Conservation (phyloP, 176 grass and related monocot species). For the Carex pumila region DNA sequence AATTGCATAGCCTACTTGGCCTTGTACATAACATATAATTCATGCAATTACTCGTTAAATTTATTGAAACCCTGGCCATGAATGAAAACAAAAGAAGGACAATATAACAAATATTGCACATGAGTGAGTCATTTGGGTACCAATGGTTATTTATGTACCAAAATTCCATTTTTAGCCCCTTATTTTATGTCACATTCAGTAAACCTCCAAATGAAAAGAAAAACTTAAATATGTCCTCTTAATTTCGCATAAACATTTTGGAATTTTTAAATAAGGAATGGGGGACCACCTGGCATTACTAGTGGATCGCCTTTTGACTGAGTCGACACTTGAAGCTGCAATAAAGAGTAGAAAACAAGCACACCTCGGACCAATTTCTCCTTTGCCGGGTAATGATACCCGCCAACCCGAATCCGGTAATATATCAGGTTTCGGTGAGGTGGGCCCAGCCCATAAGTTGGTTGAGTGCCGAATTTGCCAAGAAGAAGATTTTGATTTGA, state of each 20-base stretch:
- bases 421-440: slow-evolving; percentile 16
- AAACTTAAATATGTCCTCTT: not conserved
- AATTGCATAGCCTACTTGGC: not conserved
- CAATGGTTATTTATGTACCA: not conserved
- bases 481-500: slow-evolving; percentile 76
- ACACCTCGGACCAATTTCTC: slow-evolving; percentile 16
- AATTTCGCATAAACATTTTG: slow-evolving; percentile 8
- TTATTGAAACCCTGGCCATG: not conserved
- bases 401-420: not conserved
- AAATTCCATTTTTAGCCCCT: not conserved
- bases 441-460: slow-evolving; percentile 25
- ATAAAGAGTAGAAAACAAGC: slow-evolving; percentile 34
- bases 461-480: slow-evolving; percentile 96
- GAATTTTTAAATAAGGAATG: slow-evolving; percentile 34
- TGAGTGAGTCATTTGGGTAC: not conserved
- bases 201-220: not conserved
- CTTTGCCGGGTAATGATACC: not conserved
- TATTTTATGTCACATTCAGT: not conserved
- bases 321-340: slow-evolving; percentile 72
- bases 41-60: not conserved
- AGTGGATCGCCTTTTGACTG: slow-evolving; percentile 82
- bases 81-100: not conserved
- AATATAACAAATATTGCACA: not conserved
- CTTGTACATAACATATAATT: not conserved
- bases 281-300: slow-evolving; percentile 89